phyloP scores from a whole-genome alignment of 2,329 filamentous ascomycete genomes.

The Aspergillus hortae region DNA sequence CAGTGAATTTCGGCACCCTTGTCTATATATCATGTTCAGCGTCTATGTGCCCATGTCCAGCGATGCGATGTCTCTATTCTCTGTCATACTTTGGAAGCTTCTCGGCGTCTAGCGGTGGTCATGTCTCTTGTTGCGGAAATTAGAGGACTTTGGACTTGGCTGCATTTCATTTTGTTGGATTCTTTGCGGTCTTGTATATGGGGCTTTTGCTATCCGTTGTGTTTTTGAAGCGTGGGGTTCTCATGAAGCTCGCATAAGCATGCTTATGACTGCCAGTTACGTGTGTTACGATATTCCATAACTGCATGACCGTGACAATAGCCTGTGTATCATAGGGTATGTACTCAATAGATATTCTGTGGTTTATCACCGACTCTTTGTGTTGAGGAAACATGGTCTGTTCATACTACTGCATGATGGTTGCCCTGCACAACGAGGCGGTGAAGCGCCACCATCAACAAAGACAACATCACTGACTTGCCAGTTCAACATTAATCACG shows the following conservation, averaged over 20 bases:
- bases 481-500: not conserved
- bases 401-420: not conserved
- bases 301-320: not conserved
- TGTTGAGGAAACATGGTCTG: too few species aligned
- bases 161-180: not conserved
- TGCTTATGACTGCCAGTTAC: not conserved
- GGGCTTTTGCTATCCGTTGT: not conserved
- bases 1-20: slow-evolving; percentile 14
- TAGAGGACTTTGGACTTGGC: slow-evolving; percentile 4
- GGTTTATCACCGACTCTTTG: too few species aligned
- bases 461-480: not conserved
- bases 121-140: slow-evolving; percentile 7
- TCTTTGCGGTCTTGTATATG: not conserved
- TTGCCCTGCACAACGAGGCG: slow-evolving; percentile 6
- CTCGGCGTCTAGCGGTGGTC: slow-evolving; percentile 10
- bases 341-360: not conserved
- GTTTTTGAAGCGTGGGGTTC: not conserved
- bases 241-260: not conserved
- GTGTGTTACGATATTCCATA: not conserved
- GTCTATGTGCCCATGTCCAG: slow-evolving; percentile 10
- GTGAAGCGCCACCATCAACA: slow-evolving; percentile 1
- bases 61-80: slow-evolving; percentile 7
- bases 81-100: not conserved
- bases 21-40: slow-evolving; percentile 1
- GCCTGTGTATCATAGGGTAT: not conserved